Conservation (phyloP, 2,329 filamentous ascomycete genomes). For the Cytospora piceicola region DNA sequence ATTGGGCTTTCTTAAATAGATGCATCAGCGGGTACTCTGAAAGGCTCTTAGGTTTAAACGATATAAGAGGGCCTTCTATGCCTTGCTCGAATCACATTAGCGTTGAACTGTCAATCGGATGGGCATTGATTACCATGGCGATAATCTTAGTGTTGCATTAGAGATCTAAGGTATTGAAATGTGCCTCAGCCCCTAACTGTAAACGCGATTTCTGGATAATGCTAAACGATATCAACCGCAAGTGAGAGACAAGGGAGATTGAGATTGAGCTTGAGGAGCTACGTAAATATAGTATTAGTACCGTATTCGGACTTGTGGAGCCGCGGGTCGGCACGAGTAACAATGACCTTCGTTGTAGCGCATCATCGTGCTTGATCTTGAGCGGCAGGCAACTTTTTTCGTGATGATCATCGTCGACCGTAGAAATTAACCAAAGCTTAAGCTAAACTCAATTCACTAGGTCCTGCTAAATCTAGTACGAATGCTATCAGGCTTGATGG, state of each 20-base stretch:
- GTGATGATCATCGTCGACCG: background rate
- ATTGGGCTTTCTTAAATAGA: background rate
- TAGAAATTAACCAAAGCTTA: background rate
- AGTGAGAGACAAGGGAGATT: too few species aligned
- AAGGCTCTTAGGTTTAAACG: too few species aligned
- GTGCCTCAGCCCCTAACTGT: background rate
- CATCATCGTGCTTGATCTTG: background rate
- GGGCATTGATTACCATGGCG: background rate
- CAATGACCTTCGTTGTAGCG: background rate
- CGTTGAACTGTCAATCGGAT: background rate
- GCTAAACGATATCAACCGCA: too few species aligned
- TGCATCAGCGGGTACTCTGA: conserved; percentile 13
- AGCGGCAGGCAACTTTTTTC: conserved; percentile 1
- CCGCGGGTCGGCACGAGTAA: background rate
- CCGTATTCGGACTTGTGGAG: background rate
- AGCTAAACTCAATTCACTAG: background rate
- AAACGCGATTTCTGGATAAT: background rate
- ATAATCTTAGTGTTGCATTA: background rate
- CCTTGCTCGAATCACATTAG: background rate
- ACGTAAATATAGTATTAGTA: too few species aligned
- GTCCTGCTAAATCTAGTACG: background rate
- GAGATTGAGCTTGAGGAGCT: too few species aligned
- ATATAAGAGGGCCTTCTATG: background rate
- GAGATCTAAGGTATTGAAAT: background rate
- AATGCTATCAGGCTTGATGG: conserved; percentile 15